Evolutionary conservation across 2,329 filamentous ascomycete species (phyloP).

Genomic region (Didymella exigua): DNA sequence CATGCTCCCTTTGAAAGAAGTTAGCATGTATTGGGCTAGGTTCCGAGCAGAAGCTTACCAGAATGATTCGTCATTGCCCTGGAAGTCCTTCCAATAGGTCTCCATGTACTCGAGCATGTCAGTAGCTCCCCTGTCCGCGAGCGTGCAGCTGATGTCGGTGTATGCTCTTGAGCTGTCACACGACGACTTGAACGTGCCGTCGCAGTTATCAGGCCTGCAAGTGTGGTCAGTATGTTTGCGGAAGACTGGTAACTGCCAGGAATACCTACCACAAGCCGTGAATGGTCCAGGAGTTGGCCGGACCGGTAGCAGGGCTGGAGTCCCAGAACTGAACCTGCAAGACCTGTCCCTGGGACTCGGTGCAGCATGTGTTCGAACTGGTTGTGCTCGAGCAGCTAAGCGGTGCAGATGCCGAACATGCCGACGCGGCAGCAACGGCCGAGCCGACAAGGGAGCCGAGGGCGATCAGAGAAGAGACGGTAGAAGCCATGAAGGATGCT

Average conservation of each 20-base stretch:
- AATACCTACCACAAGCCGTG: conserved; percentile 3
- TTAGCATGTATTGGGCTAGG: neutral
- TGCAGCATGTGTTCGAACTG: conserved; percentile 5
- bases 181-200: conserved; percentile 3
- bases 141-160: conserved; percentile 5
- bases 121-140: neutral
- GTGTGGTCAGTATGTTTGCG: neutral
- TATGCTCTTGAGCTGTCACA: conserved; percentile 5
- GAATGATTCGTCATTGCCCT: conserved; percentile 4
- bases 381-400: conserved; percentile 4
- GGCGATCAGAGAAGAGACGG: neutral
- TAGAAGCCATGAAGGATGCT: neutral
- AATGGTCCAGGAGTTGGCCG: conserved; percentile 6
- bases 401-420: conserved; percentile 5
- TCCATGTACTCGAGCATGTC: conserved; percentile 3
- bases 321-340: conserved; percentile 10
- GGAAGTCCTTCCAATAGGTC: conserved; percentile 7
- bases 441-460: conserved; percentile 1
- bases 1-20: neutral
- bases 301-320: conserved; percentile 8
- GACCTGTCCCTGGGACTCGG: conserved; percentile 2
- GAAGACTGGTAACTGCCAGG: no score
- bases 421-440: neutral
- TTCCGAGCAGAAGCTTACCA: neutral
- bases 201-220: conserved; percentile 5